These are phyloP conservation scores for Yamadazyma membranifaciens DNA, from an alignment of 1,139 yeast genomes.

Conservation along the genomic window DNA sequence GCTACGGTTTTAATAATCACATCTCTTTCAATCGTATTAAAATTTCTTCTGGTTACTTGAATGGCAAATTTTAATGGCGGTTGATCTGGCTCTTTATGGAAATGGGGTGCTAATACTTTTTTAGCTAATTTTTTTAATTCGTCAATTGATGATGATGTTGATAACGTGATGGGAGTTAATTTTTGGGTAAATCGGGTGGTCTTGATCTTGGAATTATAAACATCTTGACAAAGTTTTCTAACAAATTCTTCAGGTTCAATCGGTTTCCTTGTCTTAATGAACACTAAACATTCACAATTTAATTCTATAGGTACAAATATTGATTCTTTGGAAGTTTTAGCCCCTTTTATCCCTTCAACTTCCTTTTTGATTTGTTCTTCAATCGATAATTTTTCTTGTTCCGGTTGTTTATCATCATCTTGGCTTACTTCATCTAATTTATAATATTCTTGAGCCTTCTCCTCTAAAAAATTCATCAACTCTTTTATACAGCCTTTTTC, in stretches of 20 bases:
- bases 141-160: conserved; percentile 70
- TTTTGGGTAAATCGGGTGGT: conserved; percentile 74
- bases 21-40: conserved; percentile 66
- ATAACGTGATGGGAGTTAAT: conserved; percentile 73
- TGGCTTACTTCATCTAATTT: conserved; percentile 31
- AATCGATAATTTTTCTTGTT: conserved; percentile 46
- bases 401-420: conserved; percentile 30
- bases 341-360: conserved; percentile 53
- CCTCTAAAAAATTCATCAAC: conserved; percentile 56
- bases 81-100: conserved; percentile 54
- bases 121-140: conserved; percentile 61
- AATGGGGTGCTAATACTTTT: conserved; percentile 63
- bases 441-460: conserved; percentile 55
- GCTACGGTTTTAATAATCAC: conserved; percentile 74
- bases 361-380: conserved; percentile 78
- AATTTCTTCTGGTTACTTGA: conserved; percentile 75
- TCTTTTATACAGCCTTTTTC: conserved; percentile 78
- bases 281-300: conserved; percentile 82
- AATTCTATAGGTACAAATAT: conserved; percentile 64
- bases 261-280: conserved; percentile 77
- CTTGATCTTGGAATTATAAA: conserved; percentile 48
- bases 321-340: conserved; percentile 40
- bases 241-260: conserved; percentile 76
- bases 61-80: conserved; percentile 70
- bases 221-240: conserved; percentile 58